Percentiles rank a stretch among this genome's conserved stretches.
Conservation (phyloP, 2,329 filamentous ascomycete species). For the Anisogramma anomala region DNA sequence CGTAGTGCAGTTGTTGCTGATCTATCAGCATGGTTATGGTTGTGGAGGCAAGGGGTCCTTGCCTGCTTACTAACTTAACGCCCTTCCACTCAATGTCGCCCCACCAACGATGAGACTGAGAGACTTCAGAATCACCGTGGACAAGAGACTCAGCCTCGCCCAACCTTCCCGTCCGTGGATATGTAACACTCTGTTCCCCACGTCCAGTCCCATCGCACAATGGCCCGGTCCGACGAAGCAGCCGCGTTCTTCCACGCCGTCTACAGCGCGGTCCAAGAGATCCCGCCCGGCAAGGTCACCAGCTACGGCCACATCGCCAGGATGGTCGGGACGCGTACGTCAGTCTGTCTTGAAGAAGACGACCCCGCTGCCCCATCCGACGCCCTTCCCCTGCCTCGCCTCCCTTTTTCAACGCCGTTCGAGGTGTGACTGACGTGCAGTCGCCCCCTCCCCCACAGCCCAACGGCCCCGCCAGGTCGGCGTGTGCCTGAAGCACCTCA, state of each 20-base stretch:
- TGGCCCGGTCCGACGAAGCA: slow-evolving; percentile 65
- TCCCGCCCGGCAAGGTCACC: slow-evolving; percentile 73
- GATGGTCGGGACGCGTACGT: slow-evolving; percentile 60
- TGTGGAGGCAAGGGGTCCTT: too few relatives aligned
- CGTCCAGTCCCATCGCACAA: slow-evolving; percentile 21
- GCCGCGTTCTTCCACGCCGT: slow-evolving; percentile 64
- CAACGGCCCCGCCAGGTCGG: slow-evolving; percentile 76
- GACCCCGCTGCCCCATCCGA: too few relatives aligned
- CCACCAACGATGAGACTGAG: neutral
- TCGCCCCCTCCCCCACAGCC: slow-evolving; percentile 32
- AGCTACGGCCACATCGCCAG: slow-evolving; percentile 73
- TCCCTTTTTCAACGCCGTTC: too few relatives aligned
- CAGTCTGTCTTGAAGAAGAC: too few relatives aligned
- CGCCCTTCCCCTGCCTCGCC: too few relatives aligned
- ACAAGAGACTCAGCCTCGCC: too few relatives aligned
- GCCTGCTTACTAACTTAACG: too few relatives aligned
- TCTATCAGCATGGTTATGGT: too few relatives aligned
- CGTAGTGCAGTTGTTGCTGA: too few relatives aligned
- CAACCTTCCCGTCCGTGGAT: neutral
- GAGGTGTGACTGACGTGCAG: too few relatives aligned
- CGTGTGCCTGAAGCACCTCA: slow-evolving; percentile 77
- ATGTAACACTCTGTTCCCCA: neutral
- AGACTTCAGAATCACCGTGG: too few relatives aligned
- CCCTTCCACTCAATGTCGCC: slow-evolving; percentile 1
- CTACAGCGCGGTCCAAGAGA: slow-evolving; percentile 74